These are phyloP conservation scores for Sporopachydermia quercuum DNA, from an alignment of 805 yeast species.

Conservation along the genomic window DNA sequence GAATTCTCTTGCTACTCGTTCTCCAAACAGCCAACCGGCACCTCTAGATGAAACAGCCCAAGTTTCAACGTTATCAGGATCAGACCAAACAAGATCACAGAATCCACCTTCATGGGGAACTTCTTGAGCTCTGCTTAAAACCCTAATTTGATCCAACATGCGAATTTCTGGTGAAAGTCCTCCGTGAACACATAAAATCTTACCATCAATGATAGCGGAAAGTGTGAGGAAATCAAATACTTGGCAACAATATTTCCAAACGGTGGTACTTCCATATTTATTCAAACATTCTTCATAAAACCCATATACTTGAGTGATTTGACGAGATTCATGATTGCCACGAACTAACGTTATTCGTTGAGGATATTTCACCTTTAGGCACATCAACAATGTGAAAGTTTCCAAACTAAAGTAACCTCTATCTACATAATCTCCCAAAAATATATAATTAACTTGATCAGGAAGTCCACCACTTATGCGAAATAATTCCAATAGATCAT, in stretches of 20 bases:
- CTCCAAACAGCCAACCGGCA: constrained; percentile 96
- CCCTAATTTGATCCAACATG: constrained; percentile 93
- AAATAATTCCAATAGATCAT: constrained; percentile 81
- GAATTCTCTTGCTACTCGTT: constrained; percentile 87
- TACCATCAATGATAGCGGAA: constrained; percentile 93
- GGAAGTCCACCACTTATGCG: constrained; percentile 91
- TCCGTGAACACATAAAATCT: constrained; percentile 90
- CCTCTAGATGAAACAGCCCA: constrained; percentile 99
- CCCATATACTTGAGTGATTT: constrained; percentile 97
- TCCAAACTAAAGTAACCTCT: constrained; percentile 94
- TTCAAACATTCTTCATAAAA: constrained; percentile 91
- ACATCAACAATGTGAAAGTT: constrained; percentile 88
- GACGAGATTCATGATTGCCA: constrained; percentile 96
- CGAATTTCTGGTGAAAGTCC: constrained; percentile 95
- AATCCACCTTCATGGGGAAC: constrained; percentile 99
- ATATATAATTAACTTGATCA: constrained; percentile 63
- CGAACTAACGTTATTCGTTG: constrained; percentile 77
- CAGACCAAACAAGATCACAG: constrained; percentile 95
- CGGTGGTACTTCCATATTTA: constrained; percentile 87
- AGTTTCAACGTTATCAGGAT: constrained; percentile 93
- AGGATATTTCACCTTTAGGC: constrained; percentile 80
- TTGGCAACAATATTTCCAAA: constrained; percentile 94
- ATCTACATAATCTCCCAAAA: constrained; percentile 93
- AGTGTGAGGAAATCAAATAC: constrained; percentile 89
- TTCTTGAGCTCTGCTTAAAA: constrained; percentile 88